phyloP scores from a whole-genome alignment of 257 asterid species.

The Oldenlandia corymbosa region DNA sequence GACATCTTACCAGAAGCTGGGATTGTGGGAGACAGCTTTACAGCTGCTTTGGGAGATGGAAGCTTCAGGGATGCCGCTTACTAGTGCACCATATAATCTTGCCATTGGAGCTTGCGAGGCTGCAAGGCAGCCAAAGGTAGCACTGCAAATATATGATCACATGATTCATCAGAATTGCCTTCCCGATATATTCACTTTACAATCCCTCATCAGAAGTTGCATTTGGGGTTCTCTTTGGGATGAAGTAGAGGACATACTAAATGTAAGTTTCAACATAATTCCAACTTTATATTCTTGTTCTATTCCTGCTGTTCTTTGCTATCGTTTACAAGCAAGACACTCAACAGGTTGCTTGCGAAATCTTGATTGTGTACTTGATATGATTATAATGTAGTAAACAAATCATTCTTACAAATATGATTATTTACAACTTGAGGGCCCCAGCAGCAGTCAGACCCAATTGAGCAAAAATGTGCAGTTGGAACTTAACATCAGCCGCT shows the following conservation, averaged over 20 bases:
- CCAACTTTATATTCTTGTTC: neutral
- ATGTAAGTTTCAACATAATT: constrained; percentile 33
- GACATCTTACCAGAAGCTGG: constrained; percentile 74
- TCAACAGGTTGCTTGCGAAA: neutral
- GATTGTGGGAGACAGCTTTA: constrained; percentile 71
- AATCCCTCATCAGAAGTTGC: constrained; percentile 67
- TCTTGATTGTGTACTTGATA: neutral
- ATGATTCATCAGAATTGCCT: constrained; percentile 49
- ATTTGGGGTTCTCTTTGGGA: constrained; percentile 81
- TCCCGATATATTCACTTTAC: constrained; percentile 68
- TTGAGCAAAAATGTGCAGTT: neutral
- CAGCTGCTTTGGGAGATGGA: constrained; percentile 83
- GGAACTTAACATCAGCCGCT: neutral
- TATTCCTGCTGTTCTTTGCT: neutral
- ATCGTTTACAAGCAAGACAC: neutral
- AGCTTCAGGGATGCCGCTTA: constrained; percentile 40
- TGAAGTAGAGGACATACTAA: constrained; percentile 62
- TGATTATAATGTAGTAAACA: neutral
- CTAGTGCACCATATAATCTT: constrained; percentile 70
- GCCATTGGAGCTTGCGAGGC: constrained; percentile 90
- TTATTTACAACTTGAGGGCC: neutral
- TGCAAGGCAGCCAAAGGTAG: constrained; percentile 69
- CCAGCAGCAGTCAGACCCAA: neutral
- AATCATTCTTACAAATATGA: neutral
- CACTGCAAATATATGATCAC: constrained; percentile 63